These are phyloP conservation scores for Pulveroboletus frians DNA, from an alignment of 768 basidiomycete species.

Conservation along the genomic window DNA sequence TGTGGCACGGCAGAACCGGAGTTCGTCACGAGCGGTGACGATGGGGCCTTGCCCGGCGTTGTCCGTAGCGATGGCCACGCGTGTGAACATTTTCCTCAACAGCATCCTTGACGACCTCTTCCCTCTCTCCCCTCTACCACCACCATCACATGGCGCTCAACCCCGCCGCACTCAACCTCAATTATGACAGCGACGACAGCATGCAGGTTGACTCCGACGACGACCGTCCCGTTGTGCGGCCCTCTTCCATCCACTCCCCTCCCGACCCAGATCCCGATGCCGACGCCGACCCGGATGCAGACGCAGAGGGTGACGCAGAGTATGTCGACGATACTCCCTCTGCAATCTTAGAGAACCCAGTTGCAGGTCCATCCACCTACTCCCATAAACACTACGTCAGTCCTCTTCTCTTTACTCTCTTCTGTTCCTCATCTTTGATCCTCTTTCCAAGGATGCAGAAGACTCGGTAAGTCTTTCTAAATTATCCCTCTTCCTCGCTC, in stretches of 20 bases:
- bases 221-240: slow-evolving; percentile 25
- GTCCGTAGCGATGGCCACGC: slow-evolving; percentile 40
- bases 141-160: slow-evolving; percentile 33
- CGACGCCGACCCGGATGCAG: slow-evolving; percentile 48
- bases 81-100: slow-evolving; percentile 39
- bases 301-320: slow-evolving; percentile 40
- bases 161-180: slow-evolving; percentile 45
- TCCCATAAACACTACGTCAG: slow-evolving; percentile 60
- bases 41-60: slow-evolving; percentile 40
- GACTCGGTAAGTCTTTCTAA: slow-evolving; percentile 27
- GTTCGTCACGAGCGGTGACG: slow-evolving; percentile 40
- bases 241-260: slow-evolving; percentile 16
- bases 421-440: not conserved
- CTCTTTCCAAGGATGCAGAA: slow-evolving; percentile 24
- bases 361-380: slow-evolving; percentile 39
- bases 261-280: slow-evolving; percentile 43
- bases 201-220: slow-evolving; percentile 70
- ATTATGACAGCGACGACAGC: slow-evolving; percentile 50
- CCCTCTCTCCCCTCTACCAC: slow-evolving; percentile 34
- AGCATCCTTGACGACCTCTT: slow-evolving; percentile 38
- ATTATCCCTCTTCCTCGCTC: slow-evolving; percentile 10
- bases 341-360: slow-evolving; percentile 33
- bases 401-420: slow-evolving; percentile 14
- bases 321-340: slow-evolving; percentile 36
- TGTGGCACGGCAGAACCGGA: slow-evolving; percentile 33